Base-by-base conservation (phyloP, 2,329 filamentous ascomycete species). In the Acrocalymma vagum region DNA sequence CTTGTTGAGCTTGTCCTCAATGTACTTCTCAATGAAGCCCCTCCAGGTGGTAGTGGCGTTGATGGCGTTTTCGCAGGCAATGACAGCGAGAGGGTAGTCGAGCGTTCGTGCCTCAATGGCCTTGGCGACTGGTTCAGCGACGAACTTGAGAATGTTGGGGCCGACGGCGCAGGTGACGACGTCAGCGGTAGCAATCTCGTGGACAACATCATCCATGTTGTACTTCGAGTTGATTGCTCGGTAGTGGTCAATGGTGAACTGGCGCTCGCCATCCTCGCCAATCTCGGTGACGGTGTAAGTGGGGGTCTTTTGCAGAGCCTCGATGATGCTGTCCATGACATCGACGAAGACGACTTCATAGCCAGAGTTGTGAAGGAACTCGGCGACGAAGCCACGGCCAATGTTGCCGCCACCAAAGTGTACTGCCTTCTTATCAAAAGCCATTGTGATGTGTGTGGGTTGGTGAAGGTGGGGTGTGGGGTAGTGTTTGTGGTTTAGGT, bases 21-120 rank as follows among this genome's bases (percentile, higher is more conserved):
- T 62, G 55, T 62, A 61, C 23, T 85, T 77, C 71, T 86, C 87
- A 78, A 95, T 95, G 78, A 87, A 85, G 26, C 81, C 82, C 54
- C 87, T 89, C 35, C 96, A 86, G 25, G 88, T 90, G 67, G 94
- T 89, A 33, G 94, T 97, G 62, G 91, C 94, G 53, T 90, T 90
- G 67, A 97, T 96, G 69, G 90, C 90, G 73, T 99, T 99, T 78
- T 99, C 94, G 74, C 94, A 99, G 42, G 94, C 94, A 74, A 99
- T 96, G 66, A 99, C 89, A 15, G 92, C 85, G 27, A 97, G 74
- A 6, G 93, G 92, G 49, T 81, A 81, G 38, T 76, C 69, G 29
- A 72, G 70, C 17, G 84, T 80, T 52, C 94, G 87, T 54, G 81
- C 80, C 67, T 93, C 86, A 52, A 99, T 90, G 56, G 90, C 94